Percentiles rank a stretch among this genome's conserved stretches.
Conservation (phyloP, 768 basidiomycete genomes). For the Leucocoprinus birnbaumii region DNA sequence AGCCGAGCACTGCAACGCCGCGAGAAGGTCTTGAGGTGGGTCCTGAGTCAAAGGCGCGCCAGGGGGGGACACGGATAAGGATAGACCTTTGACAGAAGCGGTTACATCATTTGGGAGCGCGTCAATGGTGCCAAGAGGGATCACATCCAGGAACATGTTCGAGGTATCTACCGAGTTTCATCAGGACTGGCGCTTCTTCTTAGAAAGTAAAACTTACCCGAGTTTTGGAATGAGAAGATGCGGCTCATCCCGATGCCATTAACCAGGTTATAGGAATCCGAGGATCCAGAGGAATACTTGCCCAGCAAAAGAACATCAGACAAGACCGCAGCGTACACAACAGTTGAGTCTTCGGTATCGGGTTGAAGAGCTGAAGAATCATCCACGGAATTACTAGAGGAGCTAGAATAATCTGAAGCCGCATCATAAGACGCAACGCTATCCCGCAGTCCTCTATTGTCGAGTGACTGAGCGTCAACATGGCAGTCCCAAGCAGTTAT, state of each 20-base stretch:
- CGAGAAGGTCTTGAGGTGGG: slow-evolving; percentile 36
- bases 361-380: slow-evolving; percentile 10
- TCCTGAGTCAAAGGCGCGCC: neutral
- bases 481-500: neutral
- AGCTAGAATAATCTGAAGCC: neutral
- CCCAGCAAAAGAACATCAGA: slow-evolving; percentile 69
- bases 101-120: neutral
- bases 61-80: neutral
- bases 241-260: slow-evolving; percentile 39
- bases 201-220: neutral
- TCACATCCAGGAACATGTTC: neutral
- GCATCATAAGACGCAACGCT: neutral
- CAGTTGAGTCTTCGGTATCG: slow-evolving; percentile 2
- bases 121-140: neutral
- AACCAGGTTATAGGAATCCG: slow-evolving; percentile 21
- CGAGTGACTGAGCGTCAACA: neutral
- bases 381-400: neutral
- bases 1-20: slow-evolving; percentile 49
- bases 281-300: slow-evolving; percentile 14
- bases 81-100: neutral
- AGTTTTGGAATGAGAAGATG: slow-evolving; percentile 26
- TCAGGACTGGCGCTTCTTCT: neutral
- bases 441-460: neutral
- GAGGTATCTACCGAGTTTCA: neutral
- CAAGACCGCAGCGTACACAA: slow-evolving; percentile 50